Evolutionary conservation across 163 green algal genomes (phyloP).

Genomic region (Prototheca cutis): DNA sequence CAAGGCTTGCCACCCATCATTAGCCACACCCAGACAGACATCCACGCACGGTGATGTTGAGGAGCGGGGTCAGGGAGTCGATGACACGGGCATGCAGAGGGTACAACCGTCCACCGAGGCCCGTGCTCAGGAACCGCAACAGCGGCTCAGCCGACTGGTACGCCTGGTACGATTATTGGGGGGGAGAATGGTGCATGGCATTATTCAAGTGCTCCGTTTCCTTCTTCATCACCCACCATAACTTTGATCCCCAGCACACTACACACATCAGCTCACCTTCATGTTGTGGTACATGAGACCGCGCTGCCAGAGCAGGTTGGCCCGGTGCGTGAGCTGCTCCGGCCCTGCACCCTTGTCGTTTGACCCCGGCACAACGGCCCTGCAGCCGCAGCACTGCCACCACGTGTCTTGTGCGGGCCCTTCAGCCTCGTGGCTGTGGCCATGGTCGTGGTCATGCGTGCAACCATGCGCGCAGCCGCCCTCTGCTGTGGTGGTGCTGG

Average conservation of each 20-base stretch:
- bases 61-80: constrained; percentile 5
- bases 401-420: not conserved
- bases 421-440: not conserved
- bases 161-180: too few relatives aligned
- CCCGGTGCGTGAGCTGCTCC: constrained; percentile 1
- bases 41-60: constrained; percentile 9
- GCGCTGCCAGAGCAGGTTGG: constrained; percentile 5
- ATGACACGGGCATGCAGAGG: constrained; percentile 8
- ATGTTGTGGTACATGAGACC: constrained; percentile 3
- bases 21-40: not conserved
- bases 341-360: not conserved
- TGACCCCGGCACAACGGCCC: constrained; percentile 4
- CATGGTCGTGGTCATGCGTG: not conserved
- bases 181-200: too few relatives aligned
- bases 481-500: not conserved
- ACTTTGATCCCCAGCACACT: not conserved
- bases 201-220: too few relatives aligned
- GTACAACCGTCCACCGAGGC: constrained; percentile 11
- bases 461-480: not conserved
- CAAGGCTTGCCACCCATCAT: too few relatives aligned
- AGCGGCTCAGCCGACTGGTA: constrained; percentile 8
- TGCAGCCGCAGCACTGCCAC: constrained; percentile 21
- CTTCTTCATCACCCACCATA: not conserved
- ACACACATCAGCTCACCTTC: too few relatives aligned
- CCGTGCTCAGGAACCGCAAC: constrained; percentile 5